phyloP scores from a whole-genome alignment of 495 filamentous ascomycete species.

The Neohortaea acidophila region DNA sequence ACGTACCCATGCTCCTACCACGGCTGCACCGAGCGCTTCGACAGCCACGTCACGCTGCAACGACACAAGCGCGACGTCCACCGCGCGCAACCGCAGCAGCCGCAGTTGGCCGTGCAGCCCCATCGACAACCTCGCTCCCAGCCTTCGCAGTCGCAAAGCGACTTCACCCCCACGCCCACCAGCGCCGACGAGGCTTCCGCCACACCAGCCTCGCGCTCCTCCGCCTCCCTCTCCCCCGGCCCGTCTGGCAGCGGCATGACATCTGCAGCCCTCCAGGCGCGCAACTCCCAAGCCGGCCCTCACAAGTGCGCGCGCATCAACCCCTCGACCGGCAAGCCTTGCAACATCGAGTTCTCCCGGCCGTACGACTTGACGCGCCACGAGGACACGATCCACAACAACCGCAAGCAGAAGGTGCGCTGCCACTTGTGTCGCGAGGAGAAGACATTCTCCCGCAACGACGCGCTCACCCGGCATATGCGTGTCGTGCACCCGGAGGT shows the following conservation, averaged over 20 bases:
- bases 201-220: constrained; percentile 18
- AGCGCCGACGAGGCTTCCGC: neutral
- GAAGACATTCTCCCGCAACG: constrained; percentile 87
- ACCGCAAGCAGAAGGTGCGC: constrained; percentile 84
- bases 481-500: constrained; percentile 78
- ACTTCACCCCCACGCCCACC: no score
- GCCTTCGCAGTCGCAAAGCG: no score
- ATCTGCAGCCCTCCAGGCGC: constrained; percentile 35
- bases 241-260: constrained; percentile 28
- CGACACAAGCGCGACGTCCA: constrained; percentile 94
- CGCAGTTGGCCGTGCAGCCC: no score
- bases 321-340: constrained; percentile 88
- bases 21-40: constrained; percentile 76
- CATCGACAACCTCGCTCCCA: neutral
- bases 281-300: constrained; percentile 73
- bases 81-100: constrained; percentile 30
- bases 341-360: constrained; percentile 90
- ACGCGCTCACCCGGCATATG: constrained; percentile 85
- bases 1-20: constrained; percentile 94
- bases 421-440: constrained; percentile 93
- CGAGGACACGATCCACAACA: constrained; percentile 96
- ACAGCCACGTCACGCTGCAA: constrained; percentile 70
- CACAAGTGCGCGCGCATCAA: constrained; percentile 87
- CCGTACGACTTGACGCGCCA: constrained; percentile 95
- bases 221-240: constrained; percentile 27